Conservation (phyloP, 2,329 filamentous ascomycete species). For the Cryphonectria carpinicola region DNA sequence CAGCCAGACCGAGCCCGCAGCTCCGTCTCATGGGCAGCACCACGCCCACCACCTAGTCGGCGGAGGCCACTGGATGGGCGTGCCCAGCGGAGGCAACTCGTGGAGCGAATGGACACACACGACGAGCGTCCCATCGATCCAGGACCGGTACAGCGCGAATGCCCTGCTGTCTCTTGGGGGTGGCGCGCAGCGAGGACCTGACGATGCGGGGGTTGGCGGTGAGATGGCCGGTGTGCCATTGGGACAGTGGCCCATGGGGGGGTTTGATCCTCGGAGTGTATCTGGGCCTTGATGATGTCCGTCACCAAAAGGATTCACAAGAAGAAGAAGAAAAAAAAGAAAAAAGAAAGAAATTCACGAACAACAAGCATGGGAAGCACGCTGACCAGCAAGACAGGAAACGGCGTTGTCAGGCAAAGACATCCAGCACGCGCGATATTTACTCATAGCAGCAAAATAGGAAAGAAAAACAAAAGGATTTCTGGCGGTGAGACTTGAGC, state of each 20-base stretch:
- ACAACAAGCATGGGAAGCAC: neutral
- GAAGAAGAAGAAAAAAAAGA: neutral
- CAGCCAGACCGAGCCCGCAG: conserved; percentile 40
- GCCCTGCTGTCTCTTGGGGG: conserved; percentile 52
- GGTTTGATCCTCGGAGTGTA: conserved; percentile 19
- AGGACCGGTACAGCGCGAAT: conserved; percentile 54
- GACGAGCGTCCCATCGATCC: conserved; percentile 46
- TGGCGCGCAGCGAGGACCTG: conserved; percentile 28
- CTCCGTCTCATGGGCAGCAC: conserved; percentile 30
- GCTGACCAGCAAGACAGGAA: neutral
- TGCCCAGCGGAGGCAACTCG: conserved; percentile 42
- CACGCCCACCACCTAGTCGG: conserved; percentile 16
- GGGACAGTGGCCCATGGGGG: conserved; percentile 26
- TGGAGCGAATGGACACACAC: conserved; percentile 61
- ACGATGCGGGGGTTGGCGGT: conserved; percentile 9
- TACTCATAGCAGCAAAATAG: too few relatives aligned
- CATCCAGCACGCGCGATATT: neutral
- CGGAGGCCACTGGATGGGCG: conserved; percentile 28
- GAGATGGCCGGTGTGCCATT: conserved; percentile 12
- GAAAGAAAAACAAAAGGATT: neutral
- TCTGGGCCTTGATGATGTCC: conserved; percentile 3
- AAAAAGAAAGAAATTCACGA: neutral
- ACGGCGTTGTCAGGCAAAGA: neutral
- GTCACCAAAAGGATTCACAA: too few relatives aligned
- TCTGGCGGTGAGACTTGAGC: too few relatives aligned